Evolutionary conservation across 768 basidiomycete genomes (phyloP).

Genomic region (Auriscalpium orientale): DNA sequence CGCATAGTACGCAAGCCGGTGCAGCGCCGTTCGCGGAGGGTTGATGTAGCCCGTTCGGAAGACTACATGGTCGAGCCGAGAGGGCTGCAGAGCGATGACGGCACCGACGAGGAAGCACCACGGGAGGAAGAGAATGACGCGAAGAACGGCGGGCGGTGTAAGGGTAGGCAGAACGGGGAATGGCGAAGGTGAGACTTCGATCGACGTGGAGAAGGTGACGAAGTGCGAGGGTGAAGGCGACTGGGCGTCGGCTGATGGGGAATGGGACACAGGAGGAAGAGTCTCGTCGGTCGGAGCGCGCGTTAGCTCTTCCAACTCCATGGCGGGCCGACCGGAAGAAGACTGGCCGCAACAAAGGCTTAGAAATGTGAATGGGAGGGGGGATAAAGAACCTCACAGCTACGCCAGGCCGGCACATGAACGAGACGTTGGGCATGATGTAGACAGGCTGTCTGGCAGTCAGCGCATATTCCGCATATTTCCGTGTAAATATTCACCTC

Average conservation of each 20-base stretch:
- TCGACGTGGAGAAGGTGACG: neutral
- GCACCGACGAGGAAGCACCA: slow-evolving; percentile 13
- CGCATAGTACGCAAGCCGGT: slow-evolving; percentile 14
- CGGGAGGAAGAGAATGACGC: slow-evolving; percentile 8
- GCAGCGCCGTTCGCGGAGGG: slow-evolving; percentile 1
- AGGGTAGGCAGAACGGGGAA: neutral
- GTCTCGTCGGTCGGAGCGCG: no score
- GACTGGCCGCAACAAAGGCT: neutral
- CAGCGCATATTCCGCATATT: neutral
- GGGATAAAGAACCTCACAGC: neutral
- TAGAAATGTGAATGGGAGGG: neutral
- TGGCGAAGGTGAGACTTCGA: neutral
- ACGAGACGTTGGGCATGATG: neutral
- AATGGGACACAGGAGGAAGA: no score
- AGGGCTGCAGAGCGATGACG: slow-evolving; percentile 4
- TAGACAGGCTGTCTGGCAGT: neutral
- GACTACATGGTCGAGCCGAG: slow-evolving; percentile 1
- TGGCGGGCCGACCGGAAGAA: neutral
- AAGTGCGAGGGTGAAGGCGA: neutral
- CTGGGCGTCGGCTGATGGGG: no score
- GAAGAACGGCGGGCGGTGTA: neutral
- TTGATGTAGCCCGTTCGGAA: slow-evolving; percentile 1
- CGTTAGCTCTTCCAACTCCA: no score
- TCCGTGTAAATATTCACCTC: neutral
- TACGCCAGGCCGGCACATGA: neutral